phyloP scores from a whole-genome alignment of 306 rosid genomes.

The Arachis hypogaea region DNA sequence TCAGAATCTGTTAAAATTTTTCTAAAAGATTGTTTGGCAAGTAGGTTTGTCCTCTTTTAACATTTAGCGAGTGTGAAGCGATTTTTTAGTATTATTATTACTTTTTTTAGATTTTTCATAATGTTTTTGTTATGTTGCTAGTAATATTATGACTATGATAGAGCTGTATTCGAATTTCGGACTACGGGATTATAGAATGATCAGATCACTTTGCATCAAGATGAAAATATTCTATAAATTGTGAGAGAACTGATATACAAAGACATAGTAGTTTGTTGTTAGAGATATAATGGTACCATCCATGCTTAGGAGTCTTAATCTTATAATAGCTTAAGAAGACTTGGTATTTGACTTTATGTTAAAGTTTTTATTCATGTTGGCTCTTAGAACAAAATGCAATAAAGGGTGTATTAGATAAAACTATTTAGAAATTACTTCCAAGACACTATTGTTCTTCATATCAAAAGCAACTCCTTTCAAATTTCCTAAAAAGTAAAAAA shows the following conservation, averaged over 20 bases:
- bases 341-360: not conserved
- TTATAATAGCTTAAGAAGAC: not conserved
- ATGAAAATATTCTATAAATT: too few species aligned
- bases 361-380: too few species aligned
- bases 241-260: too few species aligned
- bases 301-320: too few species aligned
- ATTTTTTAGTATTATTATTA: too few species aligned
- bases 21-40: constrained; percentile 94
- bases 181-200: not conserved
- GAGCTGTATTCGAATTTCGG: not conserved
- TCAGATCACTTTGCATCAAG: not conserved
- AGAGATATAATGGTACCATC: too few species aligned
- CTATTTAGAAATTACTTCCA: not conserved
- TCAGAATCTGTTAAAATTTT: constrained; percentile 89
- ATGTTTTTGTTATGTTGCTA: not conserved
- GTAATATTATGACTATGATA: not conserved
- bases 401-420: not conserved
- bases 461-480: not conserved
- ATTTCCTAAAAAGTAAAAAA: too few species aligned
- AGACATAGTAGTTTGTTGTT: not conserved
- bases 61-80: not conserved
- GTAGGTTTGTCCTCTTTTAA: constrained; percentile 63
- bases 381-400: too few species aligned
- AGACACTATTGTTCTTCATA: not conserved
- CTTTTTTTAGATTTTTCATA: not conserved